Percentiles rank a stretch among this genome's conserved stretches.
These are phyloP conservation scores for Neurospora pannonica DNA, from an alignment of 495 filamentous ascomycete genomes.

Conservation along the genomic window DNA sequence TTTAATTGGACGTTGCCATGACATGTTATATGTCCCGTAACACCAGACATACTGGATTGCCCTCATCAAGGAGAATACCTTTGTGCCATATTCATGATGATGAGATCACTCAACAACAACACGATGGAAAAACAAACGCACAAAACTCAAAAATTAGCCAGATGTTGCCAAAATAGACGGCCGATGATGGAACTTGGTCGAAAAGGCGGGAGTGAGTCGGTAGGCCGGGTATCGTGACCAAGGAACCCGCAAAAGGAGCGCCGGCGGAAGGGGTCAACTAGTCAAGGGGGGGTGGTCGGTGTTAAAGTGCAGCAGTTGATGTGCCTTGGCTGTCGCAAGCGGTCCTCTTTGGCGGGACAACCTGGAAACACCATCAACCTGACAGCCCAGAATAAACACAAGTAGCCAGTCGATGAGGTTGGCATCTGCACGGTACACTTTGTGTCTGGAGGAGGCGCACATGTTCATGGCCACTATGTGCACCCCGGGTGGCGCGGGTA, in stretches of 20 bases:
- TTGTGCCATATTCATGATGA: not conserved
- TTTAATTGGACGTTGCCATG: not conserved
- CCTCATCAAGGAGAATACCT: not conserved
- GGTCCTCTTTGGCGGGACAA: not conserved
- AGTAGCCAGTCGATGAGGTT: not conserved
- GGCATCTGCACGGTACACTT: not conserved
- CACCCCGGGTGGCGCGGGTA: not conserved
- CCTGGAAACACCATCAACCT: not conserved
- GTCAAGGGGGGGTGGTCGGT: not conserved
- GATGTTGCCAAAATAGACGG: not conserved
- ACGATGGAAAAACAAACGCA: not conserved
- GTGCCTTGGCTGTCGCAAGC: not conserved
- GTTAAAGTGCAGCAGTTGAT: not conserved
- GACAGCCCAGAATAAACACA: not conserved
- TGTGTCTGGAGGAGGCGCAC: not conserved
- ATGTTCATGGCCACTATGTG: not conserved
- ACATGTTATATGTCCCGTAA: not conserved
- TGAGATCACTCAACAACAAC: not conserved
- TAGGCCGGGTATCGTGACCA: not conserved
- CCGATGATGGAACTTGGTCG: not conserved
- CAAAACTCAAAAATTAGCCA: not conserved
- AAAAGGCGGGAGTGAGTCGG: not conserved
- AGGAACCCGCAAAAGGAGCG: conserved; percentile 1
- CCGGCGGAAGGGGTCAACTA: not conserved
- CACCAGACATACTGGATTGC: not conserved